A percentile compares a stretch with the other conserved stretches of the same genome.
phyloP scores from a whole-genome alignment of 306 rosid species.

The Rubus idaeus region DNA sequence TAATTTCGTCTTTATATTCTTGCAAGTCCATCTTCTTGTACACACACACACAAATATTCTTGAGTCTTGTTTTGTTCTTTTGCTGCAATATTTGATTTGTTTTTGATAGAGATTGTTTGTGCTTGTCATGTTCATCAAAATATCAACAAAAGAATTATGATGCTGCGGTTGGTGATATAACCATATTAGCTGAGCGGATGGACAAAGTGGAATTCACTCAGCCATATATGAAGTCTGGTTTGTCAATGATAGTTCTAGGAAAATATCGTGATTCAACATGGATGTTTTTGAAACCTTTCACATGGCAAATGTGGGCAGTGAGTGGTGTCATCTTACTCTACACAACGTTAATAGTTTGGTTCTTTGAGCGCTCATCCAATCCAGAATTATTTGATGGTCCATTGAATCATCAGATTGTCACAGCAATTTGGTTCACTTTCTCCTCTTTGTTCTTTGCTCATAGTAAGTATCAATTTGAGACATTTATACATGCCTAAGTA shows the following conservation, averaged over 20 bases:
- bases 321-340: constrained; percentile 40
- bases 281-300: constrained; percentile 65
- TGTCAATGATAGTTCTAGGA: constrained; percentile 54
- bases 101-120: not conserved
- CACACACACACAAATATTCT: not conserved
- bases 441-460: constrained; percentile 73
- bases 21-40: not conserved
- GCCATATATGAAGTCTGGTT: constrained; percentile 62
- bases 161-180: constrained; percentile 56
- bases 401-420: constrained; percentile 43
- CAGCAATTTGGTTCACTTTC: constrained; percentile 56
- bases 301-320: constrained; percentile 55
- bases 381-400: constrained; percentile 54
- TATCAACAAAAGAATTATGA: constrained; percentile 39
- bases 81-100: not conserved
- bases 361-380: constrained; percentile 44
- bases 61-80: not conserved
- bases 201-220: constrained; percentile 53
- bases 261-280: constrained; percentile 37
- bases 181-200: constrained; percentile 46
- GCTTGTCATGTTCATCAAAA: constrained; percentile 21
- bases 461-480: constrained; percentile 42
- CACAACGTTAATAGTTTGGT: constrained; percentile 54
- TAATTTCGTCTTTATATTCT: not conserved
- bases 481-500: not conserved